Evolutionary conservation across 2,329 filamentous ascomycete species (phyloP).

Genomic region (Cercospora beticola): DNA sequence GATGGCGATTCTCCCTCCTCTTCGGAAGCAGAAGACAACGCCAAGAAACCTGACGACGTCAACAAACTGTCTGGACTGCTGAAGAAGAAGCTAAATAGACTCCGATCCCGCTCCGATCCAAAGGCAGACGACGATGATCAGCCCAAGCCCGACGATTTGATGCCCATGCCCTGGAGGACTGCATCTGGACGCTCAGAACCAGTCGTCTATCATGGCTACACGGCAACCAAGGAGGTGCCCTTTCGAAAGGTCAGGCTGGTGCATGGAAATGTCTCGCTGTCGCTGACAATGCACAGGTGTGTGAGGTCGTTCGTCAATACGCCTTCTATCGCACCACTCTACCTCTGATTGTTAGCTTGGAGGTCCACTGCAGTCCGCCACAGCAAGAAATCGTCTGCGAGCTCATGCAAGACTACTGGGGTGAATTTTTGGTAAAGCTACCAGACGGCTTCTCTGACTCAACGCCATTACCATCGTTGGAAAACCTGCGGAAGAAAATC

Average conservation of each 20-base stretch:
- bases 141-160: slow-evolving; percentile 18
- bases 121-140: slow-evolving; percentile 17
- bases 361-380: slow-evolving; percentile 78
- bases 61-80: slow-evolving; percentile 37
- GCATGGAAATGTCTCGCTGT: slow-evolving; percentile 34
- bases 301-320: slow-evolving; percentile 8
- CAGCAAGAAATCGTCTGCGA: slow-evolving; percentile 87
- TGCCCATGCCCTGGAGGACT: slow-evolving; percentile 35
- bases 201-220: slow-evolving; percentile 56
- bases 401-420: slow-evolving; percentile 91
- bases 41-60: slow-evolving; percentile 33
- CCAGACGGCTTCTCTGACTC: slow-evolving; percentile 47
- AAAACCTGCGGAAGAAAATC: slow-evolving; percentile 75
- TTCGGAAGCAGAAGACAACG: slow-evolving; percentile 33
- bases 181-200: slow-evolving; percentile 32
- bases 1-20: slow-evolving; percentile 61
- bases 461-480: slow-evolving; percentile 64
- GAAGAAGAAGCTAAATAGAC: slow-evolving; percentile 31
- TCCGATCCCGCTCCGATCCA: slow-evolving; percentile 27
- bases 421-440: slow-evolving; percentile 67
- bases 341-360: slow-evolving; percentile 86
- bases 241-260: slow-evolving; percentile 78
- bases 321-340: slow-evolving; percentile 42
- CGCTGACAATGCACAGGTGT: neutral
- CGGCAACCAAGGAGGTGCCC: slow-evolving; percentile 78